phyloP scores from a whole-genome alignment of 2,329 filamentous ascomycete species.

The Rhynchosporium secalis region DNA sequence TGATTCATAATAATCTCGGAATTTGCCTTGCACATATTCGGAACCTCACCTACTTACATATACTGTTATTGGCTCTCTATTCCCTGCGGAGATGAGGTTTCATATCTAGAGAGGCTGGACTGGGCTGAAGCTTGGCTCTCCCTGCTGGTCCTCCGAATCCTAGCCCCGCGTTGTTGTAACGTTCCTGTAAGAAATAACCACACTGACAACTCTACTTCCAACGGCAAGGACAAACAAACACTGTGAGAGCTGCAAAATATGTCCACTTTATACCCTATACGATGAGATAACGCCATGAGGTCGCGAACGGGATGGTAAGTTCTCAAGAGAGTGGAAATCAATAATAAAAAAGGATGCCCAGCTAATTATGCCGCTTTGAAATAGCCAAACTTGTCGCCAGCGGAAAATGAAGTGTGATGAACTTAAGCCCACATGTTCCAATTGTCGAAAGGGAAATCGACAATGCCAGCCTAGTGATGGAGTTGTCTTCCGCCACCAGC shows the following conservation, averaged over 20 bases:
- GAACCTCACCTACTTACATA: no score
- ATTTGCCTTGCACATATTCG: no score
- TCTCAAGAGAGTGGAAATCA: background rate
- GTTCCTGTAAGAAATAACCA: background rate
- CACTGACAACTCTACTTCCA: background rate
- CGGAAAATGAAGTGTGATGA: slow-evolving; percentile 67
- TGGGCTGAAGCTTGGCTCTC: background rate
- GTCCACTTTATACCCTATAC: slow-evolving; percentile 25
- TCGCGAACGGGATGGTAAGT: slow-evolving; percentile 42
- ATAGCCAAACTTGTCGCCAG: slow-evolving; percentile 56
- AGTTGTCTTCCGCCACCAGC: slow-evolving; percentile 66
- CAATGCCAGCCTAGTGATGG: slow-evolving; percentile 62
- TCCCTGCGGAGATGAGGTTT: background rate
- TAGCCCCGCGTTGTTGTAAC: slow-evolving; percentile 4
- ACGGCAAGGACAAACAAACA: background rate
- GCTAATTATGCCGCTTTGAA: slow-evolving; percentile 18
- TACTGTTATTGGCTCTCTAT: no score
- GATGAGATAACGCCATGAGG: slow-evolving; percentile 38
- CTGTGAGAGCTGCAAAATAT: slow-evolving; percentile 15
- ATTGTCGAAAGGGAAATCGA: slow-evolving; percentile 58
- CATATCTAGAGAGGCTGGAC: background rate
- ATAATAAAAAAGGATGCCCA: background rate
- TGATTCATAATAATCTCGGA: no score
- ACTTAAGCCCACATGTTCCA: slow-evolving; percentile 58
- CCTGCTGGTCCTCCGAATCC: background rate